phyloP scores from a whole-genome alignment of 805 yeast species.

The Nakazawaea siamensis region DNA sequence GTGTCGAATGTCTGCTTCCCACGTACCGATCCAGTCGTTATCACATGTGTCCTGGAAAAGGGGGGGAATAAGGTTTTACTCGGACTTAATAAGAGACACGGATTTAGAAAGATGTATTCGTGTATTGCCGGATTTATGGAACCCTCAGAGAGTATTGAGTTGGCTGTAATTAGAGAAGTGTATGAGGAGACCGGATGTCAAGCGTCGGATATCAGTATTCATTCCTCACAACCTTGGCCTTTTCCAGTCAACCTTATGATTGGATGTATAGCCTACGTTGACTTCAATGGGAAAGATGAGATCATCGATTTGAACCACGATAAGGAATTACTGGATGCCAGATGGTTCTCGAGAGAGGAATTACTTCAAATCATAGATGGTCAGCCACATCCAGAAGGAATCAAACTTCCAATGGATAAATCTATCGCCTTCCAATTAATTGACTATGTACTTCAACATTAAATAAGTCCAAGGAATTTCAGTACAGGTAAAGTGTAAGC shows the following conservation, averaged over 20 bases:
- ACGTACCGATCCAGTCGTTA: constrained; percentile 83
- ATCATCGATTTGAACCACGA: constrained; percentile 69
- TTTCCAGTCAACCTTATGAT: constrained; percentile 91
- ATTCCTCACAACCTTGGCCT: constrained; percentile 94
- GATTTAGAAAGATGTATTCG: constrained; percentile 53
- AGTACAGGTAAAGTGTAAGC: constrained; percentile 1
- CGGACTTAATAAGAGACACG: constrained; percentile 61
- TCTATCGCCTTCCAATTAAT: constrained; percentile 38
- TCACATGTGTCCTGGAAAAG: constrained; percentile 65
- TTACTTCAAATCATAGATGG: constrained; percentile 32
- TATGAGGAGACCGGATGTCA: constrained; percentile 94
- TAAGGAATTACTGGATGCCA: constrained; percentile 77
- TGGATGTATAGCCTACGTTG: constrained; percentile 82
- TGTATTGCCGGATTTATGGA: constrained; percentile 96
- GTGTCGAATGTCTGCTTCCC: constrained; percentile 85
- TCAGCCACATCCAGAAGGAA: constrained; percentile 26
- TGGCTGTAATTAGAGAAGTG: constrained; percentile 79
- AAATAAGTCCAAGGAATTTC: constrained; percentile 7
- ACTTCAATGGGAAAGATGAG: constrained; percentile 58
- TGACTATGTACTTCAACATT: constrained; percentile 13
- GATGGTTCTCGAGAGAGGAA: constrained; percentile 65
- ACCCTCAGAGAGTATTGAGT: constrained; percentile 88
- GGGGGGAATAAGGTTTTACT: constrained; percentile 57
- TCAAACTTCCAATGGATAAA: constrained; percentile 33
- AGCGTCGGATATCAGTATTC: constrained; percentile 46